Evolutionary conservation across 176 grass and related monocot genomes (phyloP).

Genomic region (Tillandsia leiboldiana): DNA sequence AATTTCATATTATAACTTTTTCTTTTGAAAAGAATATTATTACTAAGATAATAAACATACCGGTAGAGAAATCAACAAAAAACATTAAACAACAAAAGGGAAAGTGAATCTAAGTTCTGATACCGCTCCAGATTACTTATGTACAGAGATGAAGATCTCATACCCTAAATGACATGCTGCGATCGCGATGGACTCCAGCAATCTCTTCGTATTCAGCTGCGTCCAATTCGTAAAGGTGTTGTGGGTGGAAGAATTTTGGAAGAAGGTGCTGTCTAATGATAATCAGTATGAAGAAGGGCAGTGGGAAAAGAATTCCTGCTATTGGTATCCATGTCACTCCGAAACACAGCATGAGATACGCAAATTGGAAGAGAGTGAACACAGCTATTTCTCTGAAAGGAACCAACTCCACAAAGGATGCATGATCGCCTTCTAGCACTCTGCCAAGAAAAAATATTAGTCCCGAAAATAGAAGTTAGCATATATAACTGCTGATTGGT

Average conservation of each 20-base stretch:
- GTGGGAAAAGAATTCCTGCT: constrained; percentile 68
- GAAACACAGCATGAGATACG: constrained; percentile 76
- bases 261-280: constrained; percentile 63
- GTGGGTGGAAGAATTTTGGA: constrained; percentile 65
- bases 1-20: too few relatives aligned
- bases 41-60: background rate
- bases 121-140: background rate
- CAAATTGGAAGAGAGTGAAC: constrained; percentile 78
- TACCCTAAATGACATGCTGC: constrained; percentile 28
- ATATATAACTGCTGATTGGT: background rate
- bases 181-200: constrained; percentile 26
- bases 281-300: constrained; percentile 91
- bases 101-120: background rate
- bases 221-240: constrained; percentile 55
- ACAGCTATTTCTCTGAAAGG: constrained; percentile 32
- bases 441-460: constrained; percentile 27
- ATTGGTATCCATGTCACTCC: constrained; percentile 93
- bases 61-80: background rate
- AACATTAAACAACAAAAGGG: background rate
- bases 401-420: constrained; percentile 73
- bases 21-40: background rate
- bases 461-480: background rate
- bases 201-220: constrained; percentile 94
- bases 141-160: background rate
- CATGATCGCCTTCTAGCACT: constrained; percentile 78